Percentiles rank a stretch among this genome's conserved stretches.
These are phyloP conservation scores for Globisporangium emineosum DNA, from an alignment of 352 stramenopile genomes.

Conservation along the genomic window DNA sequence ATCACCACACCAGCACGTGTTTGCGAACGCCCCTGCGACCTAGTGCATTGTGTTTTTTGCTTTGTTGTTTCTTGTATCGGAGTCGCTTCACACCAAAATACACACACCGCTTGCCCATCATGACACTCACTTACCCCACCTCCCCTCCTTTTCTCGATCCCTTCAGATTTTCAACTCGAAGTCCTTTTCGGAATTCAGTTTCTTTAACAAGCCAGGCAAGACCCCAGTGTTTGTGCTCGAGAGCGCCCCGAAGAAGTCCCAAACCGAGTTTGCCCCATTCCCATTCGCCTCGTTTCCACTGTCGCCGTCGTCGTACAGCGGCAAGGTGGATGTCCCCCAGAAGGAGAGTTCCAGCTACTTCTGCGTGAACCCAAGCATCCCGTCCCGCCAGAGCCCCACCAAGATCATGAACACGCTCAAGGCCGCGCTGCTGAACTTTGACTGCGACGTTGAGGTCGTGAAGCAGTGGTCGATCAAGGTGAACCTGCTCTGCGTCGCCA, in stretches of 20 bases:
- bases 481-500: conserved; percentile 57
- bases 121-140: not conserved
- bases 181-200: conserved; percentile 13
- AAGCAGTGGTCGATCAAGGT: conserved; percentile 45
- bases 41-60: conserved; percentile 7
- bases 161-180: conserved; percentile 19
- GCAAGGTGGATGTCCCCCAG: conserved; percentile 44
- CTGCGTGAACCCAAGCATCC: conserved; percentile 51
- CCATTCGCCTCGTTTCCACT: conserved; percentile 29
- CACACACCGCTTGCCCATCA: not conserved
- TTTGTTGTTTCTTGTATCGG: not conserved
- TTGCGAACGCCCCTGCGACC: conserved; percentile 26
- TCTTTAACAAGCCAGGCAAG: conserved; percentile 15
- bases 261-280: not conserved
- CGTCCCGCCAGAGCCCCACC: conserved; percentile 30
- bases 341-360: conserved; percentile 49
- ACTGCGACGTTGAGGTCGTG: conserved; percentile 35
- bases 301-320: conserved; percentile 38
- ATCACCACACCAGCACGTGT: conserved; percentile 29
- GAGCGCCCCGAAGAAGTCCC: not conserved
- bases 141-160: not conserved
- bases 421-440: conserved; percentile 30
- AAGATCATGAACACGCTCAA: conserved; percentile 56
- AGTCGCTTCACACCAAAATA: not conserved
- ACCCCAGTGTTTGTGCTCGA: conserved; percentile 24